phyloP scores from a whole-genome alignment of 495 filamentous ascomycete genomes.

The Aspergillus cavernicola region DNA sequence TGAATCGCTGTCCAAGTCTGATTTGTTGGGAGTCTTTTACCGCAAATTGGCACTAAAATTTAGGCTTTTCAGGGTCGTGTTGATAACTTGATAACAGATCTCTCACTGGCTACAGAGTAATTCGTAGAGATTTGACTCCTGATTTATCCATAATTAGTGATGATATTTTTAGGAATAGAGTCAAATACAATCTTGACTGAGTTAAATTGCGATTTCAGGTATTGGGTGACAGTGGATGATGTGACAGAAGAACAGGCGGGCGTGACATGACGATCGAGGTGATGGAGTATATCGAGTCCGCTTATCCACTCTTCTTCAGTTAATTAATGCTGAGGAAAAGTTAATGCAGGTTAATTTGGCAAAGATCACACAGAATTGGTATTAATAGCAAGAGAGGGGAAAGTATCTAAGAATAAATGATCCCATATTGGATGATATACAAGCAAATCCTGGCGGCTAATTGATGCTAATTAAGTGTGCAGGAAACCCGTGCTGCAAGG shows the following conservation, averaged over 20 bases:
- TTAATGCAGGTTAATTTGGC: no score
- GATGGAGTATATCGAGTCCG: background rate
- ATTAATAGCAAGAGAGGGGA: background rate
- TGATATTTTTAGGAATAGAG: no score
- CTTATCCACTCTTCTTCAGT: background rate
- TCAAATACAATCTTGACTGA: no score
- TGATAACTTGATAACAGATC: background rate
- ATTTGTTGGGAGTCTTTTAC: background rate
- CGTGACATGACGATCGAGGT: background rate
- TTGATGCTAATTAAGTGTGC: slow-evolving; percentile 19
- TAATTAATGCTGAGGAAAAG: no score
- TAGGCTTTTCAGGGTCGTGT: background rate
- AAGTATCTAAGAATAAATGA: background rate
- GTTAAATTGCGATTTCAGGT: background rate
- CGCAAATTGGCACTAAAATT: background rate
- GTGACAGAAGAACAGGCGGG: no score
- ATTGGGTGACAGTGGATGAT: no score
- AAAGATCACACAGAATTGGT: no score
- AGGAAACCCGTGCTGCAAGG: slow-evolving; percentile 22
- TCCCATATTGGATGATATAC: background rate
- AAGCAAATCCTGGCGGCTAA: slow-evolving; percentile 3
- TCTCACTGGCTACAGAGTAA: no score
- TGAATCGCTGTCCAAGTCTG: background rate
- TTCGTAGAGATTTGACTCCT: no score
- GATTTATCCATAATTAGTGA: no score